Base-by-base conservation (phyloP, 768 basidiomycete species). In the Udeniomyces megalosporus region DNA sequence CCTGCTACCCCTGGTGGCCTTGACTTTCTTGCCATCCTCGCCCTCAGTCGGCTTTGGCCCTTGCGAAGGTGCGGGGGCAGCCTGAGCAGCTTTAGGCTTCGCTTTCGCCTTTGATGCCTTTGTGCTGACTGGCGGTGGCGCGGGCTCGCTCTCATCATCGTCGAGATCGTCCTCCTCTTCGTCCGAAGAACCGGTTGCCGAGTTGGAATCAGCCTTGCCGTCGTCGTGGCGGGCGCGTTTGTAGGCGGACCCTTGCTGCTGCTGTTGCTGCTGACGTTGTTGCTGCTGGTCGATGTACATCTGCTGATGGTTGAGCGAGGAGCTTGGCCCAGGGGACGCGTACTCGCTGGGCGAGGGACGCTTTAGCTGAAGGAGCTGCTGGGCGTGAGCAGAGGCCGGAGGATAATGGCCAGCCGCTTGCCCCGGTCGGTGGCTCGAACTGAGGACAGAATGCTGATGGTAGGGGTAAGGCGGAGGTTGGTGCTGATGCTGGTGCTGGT, bases 1-100 rank as follows among this genome's bases (percentile, higher is more conserved):
- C 63, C 63, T 50, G 34, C 44, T 47, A 2, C 63, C 63, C 17
- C 63, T 52, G 20, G 63, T 65, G 17, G 63, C 63, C 28, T 65
- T 65, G 0, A 44, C 34, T 28, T 61, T 61, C 52, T 61, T 61
- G 24, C 60, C 60, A 34, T 59, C 58, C n/a, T 42, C 38, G 38
- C 38, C 38, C 38, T 17, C 38, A 8, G 38, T 42, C 17, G 17
- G 38, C 38, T 42, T 42, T 42, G 38, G 38, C 38, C 38, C 17
- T 42, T 8, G 38, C 17, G 38, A 17, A 42, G 17, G n/a, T n/a
- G n/a, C n/a, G n/a, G n/a, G n/a, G n/a, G n/a, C n/a, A n/a, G n/a
- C n/a, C n/a, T n/a, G n/a, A n/a, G n/a, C n/a, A n/a, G n/a, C n/a
- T n/a, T n/a, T n/a, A n/a, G n/a, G n/a, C n/a, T n/a, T n/a, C n/a